Evolutionary conservation across 495 filamentous ascomycete genomes (phyloP).

Genomic region (Staphylotrichum tortipilum): DNA sequence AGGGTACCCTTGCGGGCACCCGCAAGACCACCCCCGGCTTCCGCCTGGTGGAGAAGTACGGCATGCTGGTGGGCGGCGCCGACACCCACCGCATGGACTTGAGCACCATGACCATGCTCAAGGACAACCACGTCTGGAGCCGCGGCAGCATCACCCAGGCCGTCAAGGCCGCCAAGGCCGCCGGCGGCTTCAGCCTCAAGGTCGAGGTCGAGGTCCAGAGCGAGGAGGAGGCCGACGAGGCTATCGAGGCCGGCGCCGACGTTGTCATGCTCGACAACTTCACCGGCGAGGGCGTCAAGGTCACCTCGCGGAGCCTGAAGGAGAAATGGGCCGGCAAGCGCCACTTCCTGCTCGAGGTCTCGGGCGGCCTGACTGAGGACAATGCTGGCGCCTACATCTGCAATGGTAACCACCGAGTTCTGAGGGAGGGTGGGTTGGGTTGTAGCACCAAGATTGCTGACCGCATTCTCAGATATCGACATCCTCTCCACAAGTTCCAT

Average conservation of each 20-base stretch:
- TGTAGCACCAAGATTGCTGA: background rate
- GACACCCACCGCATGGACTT: constrained; percentile 90
- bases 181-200: constrained; percentile 82
- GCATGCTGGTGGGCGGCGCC: constrained; percentile 85
- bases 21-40: constrained; percentile 96
- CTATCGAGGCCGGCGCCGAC: constrained; percentile 83
- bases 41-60: constrained; percentile 94
- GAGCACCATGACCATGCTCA: constrained; percentile 93
- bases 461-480: constrained; percentile 60
- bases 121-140: constrained; percentile 96
- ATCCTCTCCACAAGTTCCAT: constrained; percentile 93
- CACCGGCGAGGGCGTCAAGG: constrained; percentile 60
- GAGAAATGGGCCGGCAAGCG: constrained; percentile 60
- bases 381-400: constrained; percentile 77
- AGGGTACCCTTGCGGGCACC: constrained; percentile 82
- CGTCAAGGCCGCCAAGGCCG: constrained; percentile 72
- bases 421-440: too few species aligned
- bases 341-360: constrained; percentile 77
- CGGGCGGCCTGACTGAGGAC: constrained; percentile 76
- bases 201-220: constrained; percentile 91
- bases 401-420: constrained; percentile 42
- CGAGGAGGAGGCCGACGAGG: constrained; percentile 81
- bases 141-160: constrained; percentile 75
- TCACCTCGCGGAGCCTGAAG: constrained; percentile 63
- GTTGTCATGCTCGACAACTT: constrained; percentile 98